Percentiles rank a stretch among this genome's conserved stretches.
These are phyloP conservation scores for Plasmodium fragile DNA, from an alignment of 169 alveolate genomes.

Conservation along the genomic window DNA sequence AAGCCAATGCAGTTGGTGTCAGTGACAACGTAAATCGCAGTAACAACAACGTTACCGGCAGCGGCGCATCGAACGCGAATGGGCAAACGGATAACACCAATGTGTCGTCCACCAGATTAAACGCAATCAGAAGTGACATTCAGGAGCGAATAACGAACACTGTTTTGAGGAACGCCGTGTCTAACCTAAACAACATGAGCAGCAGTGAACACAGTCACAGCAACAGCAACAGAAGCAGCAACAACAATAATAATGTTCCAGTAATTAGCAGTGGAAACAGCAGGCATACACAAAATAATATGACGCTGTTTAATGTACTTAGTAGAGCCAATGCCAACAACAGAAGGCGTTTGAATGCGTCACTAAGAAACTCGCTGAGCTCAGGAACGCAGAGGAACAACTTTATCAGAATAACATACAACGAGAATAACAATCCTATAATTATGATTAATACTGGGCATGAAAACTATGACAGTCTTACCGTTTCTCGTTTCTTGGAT, in stretches of 20 bases:
- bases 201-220: background rate
- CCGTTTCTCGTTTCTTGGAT: conserved; percentile 63
- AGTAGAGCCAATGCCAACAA: conserved; percentile 22
- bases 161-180: conserved; percentile 14
- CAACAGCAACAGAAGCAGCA: background rate
- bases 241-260: background rate
- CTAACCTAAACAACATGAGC: background rate
- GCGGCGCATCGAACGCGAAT: background rate
- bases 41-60: background rate
- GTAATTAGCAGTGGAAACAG: background rate
- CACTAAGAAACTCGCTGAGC: conserved; percentile 22
- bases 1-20: background rate
- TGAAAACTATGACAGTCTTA: conserved; percentile 61
- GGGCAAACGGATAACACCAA: background rate
- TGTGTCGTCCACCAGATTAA: conserved; percentile 1
- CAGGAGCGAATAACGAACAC: conserved; percentile 41
- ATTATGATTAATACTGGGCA: conserved; percentile 72
- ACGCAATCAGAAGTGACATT: conserved; percentile 13
- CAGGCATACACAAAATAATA: conserved; percentile 9
- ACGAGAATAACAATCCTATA: conserved; percentile 63
- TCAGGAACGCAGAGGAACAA: conserved; percentile 28
- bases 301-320: background rate
- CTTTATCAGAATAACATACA: conserved; percentile 67
- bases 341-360: conserved; percentile 43
- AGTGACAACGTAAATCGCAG: background rate